These are phyloP conservation scores for Spongospora subterranea DNA, from an alignment of 208 protist species.

Conservation along the genomic window DNA sequence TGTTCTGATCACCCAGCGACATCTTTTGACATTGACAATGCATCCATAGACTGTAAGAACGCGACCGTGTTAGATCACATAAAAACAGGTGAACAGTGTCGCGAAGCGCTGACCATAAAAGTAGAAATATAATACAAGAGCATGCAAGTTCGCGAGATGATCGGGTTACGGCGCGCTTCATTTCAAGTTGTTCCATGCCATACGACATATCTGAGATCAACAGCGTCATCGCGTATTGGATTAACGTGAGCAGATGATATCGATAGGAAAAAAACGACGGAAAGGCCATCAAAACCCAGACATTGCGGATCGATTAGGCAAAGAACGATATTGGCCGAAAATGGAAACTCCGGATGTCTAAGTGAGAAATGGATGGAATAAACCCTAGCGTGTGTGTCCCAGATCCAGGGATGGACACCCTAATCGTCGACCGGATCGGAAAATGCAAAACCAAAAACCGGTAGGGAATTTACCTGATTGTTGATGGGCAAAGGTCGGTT, in stretches of 20 bases:
- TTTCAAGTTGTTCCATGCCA: neutral
- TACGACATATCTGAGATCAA: neutral
- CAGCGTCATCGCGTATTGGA: too few relatives aligned
- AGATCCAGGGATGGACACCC: too few relatives aligned
- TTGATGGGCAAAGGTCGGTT: too few relatives aligned
- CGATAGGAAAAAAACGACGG: too few relatives aligned
- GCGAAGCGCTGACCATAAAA: neutral
- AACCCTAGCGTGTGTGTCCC: too few relatives aligned
- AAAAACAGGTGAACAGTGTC: neutral
- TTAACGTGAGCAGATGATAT: too few relatives aligned
- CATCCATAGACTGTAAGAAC: conserved; percentile 43
- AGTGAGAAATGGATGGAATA: too few relatives aligned
- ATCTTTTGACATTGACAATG: conserved; percentile 42
- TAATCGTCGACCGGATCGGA: too few relatives aligned
- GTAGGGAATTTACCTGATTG: too few relatives aligned
- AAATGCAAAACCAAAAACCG: too few relatives aligned
- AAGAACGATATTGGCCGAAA: neutral
- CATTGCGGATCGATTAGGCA: neutral
- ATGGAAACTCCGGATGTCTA: too few relatives aligned
- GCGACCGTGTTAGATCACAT: neutral
- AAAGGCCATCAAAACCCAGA: too few relatives aligned
- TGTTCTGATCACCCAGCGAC: conserved; percentile 7
- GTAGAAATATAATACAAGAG: conserved; percentile 40
- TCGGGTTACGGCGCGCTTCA: neutral
- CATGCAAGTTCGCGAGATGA: conserved; percentile 12